Base-by-base conservation (phyloP, 2,329 filamentous ascomycete genomes). In the Cercospora janseana region DNA sequence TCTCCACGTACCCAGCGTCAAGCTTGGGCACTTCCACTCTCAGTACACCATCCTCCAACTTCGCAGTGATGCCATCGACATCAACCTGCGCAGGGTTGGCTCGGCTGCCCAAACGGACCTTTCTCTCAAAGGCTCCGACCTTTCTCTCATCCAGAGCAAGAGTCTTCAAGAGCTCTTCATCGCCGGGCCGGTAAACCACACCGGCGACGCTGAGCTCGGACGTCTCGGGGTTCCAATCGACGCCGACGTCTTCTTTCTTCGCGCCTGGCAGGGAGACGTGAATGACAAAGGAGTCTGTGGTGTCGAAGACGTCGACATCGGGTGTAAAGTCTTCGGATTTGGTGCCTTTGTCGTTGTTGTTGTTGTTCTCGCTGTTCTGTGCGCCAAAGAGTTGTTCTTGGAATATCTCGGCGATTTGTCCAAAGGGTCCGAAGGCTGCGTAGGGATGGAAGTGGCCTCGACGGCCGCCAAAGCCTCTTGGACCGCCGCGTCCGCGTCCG, bases 21-120 rank as follows among this genome's bases (percentile, higher is more conserved):
- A 80, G 63, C 74, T 89, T 91, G 6, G 87, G 87, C 1, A 94
- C 80, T n/a, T 80, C 82, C n/a, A 94, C 76, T 27, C 84, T 74
- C 59, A 94, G 68, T 1, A 94, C 73, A 4, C 88, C 88, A 64
- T 93, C 86, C 67, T 89, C 85, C 70, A 94, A 77, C 71, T 82
- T 88, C 2, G 88, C 87, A 2, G 75, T 78, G 63, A 93, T 92
- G 18, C 70, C 75, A 41, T 84, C 78, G 1, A 75, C 79, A 60
- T 90, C 84, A 12, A 93, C 73, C 56, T 79, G 76, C 6, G 83
- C 81, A 23, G 80, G 79, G 23, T 75, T 75, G 6, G 74, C 72
- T 44, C 72, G 63, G 41, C 73, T 77, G 12, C 73, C 77, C 20
- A 94, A 74, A 21, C 77, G 75, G 40, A 94, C 74, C 61, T 79